Base-by-base conservation (phyloP, 495 filamentous ascomycete genomes). In the Aspergillus leporis region DNA sequence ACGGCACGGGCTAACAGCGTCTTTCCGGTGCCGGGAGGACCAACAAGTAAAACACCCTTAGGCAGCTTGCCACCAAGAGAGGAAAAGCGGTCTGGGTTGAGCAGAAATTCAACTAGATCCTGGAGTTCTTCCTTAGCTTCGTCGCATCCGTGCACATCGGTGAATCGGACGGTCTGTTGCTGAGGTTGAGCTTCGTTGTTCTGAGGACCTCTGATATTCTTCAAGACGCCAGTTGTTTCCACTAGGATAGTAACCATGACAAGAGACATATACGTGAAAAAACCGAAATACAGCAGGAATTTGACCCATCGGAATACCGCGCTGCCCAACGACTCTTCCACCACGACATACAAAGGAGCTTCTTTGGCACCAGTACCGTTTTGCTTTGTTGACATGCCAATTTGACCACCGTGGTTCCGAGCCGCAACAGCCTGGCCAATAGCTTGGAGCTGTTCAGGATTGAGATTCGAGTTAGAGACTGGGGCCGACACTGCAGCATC, bases 81-180 rank as follows among this genome's bases (percentile, higher is more conserved):
- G 31, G 86, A 92, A 76, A 97, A 98, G 55, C 87, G 87, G 0
- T 96, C 90, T 0, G 94, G 95, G 65, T 95, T 90, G 69, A 91
- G 88, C 59, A 98, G 71, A 66, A 98, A 98, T 62, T 98, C 94
- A 48, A 98, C 93, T 41, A 98, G 83, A 70, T 98, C 94, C 70
- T 96, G 91, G 13, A 98, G 82, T 67, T 98, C 94, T 67, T 98
- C 95, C 78, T 97, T 98, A 57, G 94, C 94, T 71, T 98, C 94
- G 59, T 98, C 94, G 58, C 93, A 97, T 25, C 94, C 94, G 67
- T 98, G 94, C 4, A 98, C 94, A 72, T 98, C 95, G 59, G 81
- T 84, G 77, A 98, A 98, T 19, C 92, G 88, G 43, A 90, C 90
- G 51, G 81, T 98, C 67, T 98, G 94, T 58, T 92, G 86, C 69